Conservation (phyloP, 495 filamentous ascomycete species). For the Darksidea phi region DNA sequence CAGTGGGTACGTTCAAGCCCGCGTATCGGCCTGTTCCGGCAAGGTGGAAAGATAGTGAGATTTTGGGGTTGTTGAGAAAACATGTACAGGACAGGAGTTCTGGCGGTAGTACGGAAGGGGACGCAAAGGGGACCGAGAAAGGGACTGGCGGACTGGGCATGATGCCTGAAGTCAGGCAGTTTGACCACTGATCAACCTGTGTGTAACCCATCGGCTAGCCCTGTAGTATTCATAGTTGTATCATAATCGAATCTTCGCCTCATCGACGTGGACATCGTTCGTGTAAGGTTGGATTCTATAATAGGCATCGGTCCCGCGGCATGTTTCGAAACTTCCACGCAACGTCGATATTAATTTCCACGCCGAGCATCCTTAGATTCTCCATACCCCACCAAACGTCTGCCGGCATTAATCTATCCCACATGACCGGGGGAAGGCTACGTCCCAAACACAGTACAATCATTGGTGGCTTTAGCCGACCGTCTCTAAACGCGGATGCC, state of each 20-base stretch:
- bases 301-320: too few species aligned
- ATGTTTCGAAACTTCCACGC: too few species aligned
- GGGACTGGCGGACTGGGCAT: conserved; percentile 39
- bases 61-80: conserved; percentile 69
- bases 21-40: conserved; percentile 85
- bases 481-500: too few species aligned
- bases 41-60: conserved; percentile 79
- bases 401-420: too few species aligned
- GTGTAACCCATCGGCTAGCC: background rate
- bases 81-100: conserved; percentile 62
- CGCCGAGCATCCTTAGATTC: background rate
- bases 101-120: conserved; percentile 37
- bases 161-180: conserved; percentile 45
- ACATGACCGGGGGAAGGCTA: too few species aligned
- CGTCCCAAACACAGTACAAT: too few species aligned
- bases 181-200: conserved; percentile 1
- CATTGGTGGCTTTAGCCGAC: background rate
- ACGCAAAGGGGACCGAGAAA: conserved; percentile 27
- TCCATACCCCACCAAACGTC: background rate
- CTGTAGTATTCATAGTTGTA: background rate
- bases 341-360: background rate
- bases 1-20: conserved; percentile 88
- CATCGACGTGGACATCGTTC: too few species aligned
- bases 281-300: too few species aligned
- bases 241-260: too few species aligned